Evolutionary conservation across 1,139 yeast species (phyloP).

Genomic region (Candida neerlandica): DNA sequence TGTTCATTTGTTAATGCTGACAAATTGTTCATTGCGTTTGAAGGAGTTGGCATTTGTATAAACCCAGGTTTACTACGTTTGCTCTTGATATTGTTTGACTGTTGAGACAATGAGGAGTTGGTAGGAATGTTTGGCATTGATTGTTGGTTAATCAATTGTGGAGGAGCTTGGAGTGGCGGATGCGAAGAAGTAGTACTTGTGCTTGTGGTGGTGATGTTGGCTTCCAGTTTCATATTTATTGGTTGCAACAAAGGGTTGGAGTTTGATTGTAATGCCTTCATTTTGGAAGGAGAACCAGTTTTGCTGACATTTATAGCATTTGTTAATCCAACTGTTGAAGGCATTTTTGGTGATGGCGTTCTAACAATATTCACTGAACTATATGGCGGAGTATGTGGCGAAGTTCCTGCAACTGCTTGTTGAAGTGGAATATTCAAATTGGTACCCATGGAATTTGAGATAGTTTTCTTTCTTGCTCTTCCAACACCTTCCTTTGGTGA

Average conservation of each 20-base stretch:
- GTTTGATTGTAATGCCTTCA: conserved; percentile 54
- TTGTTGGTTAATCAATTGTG: conserved; percentile 15
- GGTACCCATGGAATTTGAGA: conserved; percentile 35
- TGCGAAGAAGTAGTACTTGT: neutral
- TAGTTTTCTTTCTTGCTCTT: conserved; percentile 37
- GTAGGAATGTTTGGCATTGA: conserved; percentile 19
- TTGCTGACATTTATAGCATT: conserved; percentile 21
- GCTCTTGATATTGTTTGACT: conserved; percentile 12
- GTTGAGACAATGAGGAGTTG: conserved; percentile 6
- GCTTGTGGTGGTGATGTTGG: conserved; percentile 3
- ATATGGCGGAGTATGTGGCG: conserved; percentile 14
- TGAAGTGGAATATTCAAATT: conserved; percentile 6
- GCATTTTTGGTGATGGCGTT: conserved; percentile 47
- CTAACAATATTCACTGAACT: conserved; percentile 44
- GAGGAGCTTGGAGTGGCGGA: conserved; percentile 16
- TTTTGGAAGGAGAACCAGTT: conserved; percentile 50
- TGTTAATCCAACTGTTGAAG: conserved; percentile 25
- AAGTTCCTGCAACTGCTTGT: conserved; percentile 13
- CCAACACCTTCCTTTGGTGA: conserved; percentile 25
- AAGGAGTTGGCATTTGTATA: conserved; percentile 54
- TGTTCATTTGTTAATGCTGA: conserved; percentile 39
- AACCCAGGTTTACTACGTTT: conserved; percentile 41
- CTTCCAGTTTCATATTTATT: conserved; percentile 48
- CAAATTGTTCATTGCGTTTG: conserved; percentile 31
- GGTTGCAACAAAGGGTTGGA: conserved; percentile 61